Percentiles rank a stretch among this genome's conserved stretches.
Conservation (phyloP, 2,329 filamentous ascomycete genomes). For the Trichophyton schoenleinii region DNA sequence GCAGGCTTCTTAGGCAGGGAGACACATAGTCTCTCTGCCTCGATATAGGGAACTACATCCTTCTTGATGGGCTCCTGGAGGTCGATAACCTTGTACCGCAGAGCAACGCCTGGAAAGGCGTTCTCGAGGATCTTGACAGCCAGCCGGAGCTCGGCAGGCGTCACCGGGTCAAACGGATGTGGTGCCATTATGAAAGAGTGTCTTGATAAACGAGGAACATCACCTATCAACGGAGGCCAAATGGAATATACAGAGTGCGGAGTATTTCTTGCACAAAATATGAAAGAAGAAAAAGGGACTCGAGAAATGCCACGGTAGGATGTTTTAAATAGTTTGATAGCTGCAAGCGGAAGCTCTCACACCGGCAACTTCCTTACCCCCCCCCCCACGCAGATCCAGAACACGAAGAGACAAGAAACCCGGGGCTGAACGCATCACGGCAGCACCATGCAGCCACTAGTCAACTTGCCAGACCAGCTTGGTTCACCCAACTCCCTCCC, state of each 20-base stretch:
- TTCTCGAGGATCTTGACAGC: conserved; percentile 28
- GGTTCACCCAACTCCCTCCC: background rate
- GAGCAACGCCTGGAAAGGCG: conserved; percentile 24
- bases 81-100: conserved; percentile 53
- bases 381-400: background rate
- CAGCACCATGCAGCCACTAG: background rate
- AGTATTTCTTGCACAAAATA: background rate
- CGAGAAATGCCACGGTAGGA: background rate
- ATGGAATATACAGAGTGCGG: background rate
- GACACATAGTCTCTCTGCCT: conserved; percentile 46
- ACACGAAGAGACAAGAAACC: background rate
- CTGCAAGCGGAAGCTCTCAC: background rate
- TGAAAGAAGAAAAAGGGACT: background rate
- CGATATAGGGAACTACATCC: conserved; percentile 47
- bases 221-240: background rate
- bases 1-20: conserved; percentile 40
- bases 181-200: background rate
- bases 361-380: background rate
- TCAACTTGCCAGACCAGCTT: background rate
- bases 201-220: background rate
- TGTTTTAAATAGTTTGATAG: background rate
- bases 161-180: conserved; percentile 32
- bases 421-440: background rate
- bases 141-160: conserved; percentile 28
- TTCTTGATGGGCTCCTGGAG: conserved; percentile 53